These are phyloP conservation scores for Phlyctochytrium arcticum DNA, from an alignment of 192 early-diverging fungal species.

Conservation along the genomic window DNA sequence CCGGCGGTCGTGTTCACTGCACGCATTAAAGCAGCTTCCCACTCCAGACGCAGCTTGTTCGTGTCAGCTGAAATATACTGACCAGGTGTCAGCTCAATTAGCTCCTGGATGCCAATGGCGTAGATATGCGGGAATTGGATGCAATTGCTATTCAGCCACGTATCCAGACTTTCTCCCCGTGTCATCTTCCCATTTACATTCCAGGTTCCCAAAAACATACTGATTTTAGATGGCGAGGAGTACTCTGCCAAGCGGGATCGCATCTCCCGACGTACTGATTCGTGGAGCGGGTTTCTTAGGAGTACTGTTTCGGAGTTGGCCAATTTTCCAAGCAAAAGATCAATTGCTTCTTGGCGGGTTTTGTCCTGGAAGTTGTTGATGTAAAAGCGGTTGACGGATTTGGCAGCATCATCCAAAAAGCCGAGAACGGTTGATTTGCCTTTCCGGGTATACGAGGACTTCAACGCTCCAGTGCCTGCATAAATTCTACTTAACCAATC, in stretches of 20 bases:
- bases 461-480: slow-evolving; percentile 94
- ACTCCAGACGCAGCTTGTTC: slow-evolving; percentile 30
- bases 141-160: slow-evolving; percentile 56
- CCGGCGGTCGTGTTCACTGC: slow-evolving; percentile 31
- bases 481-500: slow-evolving; percentile 89
- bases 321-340: slow-evolving; percentile 68
- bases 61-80: slow-evolving; percentile 51
- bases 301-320: slow-evolving; percentile 22
- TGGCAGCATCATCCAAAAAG: slow-evolving; percentile 87
- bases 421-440: slow-evolving; percentile 82
- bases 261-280: slow-evolving; percentile 33
- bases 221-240: slow-evolving; percentile 52
- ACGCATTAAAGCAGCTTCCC: slow-evolving; percentile 34
- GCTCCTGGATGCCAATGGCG: slow-evolving; percentile 91
- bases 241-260: slow-evolving; percentile 41
- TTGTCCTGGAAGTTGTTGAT: slow-evolving; percentile 97
- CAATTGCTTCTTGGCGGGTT: slow-evolving; percentile 82
- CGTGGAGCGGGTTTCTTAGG: slow-evolving; percentile 36
- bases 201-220: slow-evolving; percentile 80
- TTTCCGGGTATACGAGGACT: slow-evolving; percentile 81
- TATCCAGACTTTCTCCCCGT: slow-evolving; percentile 39
- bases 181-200: slow-evolving; percentile 84
- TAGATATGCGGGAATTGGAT: slow-evolving; percentile 66
- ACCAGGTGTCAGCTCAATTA: slow-evolving; percentile 82
- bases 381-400: slow-evolving; percentile 87